phyloP scores from a whole-genome alignment of 805 yeast species.

The Yamadazyma paraphyllophila region DNA sequence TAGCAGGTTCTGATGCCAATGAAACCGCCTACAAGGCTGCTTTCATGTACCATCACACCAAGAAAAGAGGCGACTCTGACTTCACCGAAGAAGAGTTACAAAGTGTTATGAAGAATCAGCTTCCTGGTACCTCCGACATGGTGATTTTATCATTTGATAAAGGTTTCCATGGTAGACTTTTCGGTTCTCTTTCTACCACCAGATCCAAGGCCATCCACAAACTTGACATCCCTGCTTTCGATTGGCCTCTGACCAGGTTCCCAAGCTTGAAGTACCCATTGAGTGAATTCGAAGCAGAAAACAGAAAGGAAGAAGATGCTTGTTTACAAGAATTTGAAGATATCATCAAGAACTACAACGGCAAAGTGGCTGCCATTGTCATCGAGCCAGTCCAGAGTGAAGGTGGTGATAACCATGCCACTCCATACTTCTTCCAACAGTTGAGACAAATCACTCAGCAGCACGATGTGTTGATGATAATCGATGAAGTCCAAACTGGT shows the following conservation, averaged over 20 bases:
- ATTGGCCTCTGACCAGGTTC: conserved; percentile 56
- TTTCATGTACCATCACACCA: conserved; percentile 59
- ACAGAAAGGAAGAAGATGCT: conserved; percentile 46
- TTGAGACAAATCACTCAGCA: conserved; percentile 59
- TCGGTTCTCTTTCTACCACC: conserved; percentile 55
- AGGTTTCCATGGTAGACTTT: conserved; percentile 57
- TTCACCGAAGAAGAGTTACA: conserved; percentile 46
- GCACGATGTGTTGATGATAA: conserved; percentile 56
- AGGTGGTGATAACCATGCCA: conserved; percentile 76
- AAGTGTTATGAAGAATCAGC: conserved; percentile 48
- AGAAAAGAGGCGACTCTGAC: conserved; percentile 46
- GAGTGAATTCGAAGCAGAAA: conserved; percentile 35
- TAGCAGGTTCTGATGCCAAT: conserved; percentile 68
- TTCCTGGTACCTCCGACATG: conserved; percentile 54
- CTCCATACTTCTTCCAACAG: conserved; percentile 59
- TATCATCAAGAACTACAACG: conserved; percentile 37
- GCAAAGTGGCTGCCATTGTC: conserved; percentile 50
- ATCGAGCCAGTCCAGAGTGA: conserved; percentile 68
- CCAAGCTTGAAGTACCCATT: conserved; percentile 43
- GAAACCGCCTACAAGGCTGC: conserved; percentile 73
- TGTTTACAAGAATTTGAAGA: conserved; percentile 46
- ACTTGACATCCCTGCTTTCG: conserved; percentile 57
- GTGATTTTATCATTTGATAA: conserved; percentile 52
- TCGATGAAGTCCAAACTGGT: conserved; percentile 75
- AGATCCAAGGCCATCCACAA: conserved; percentile 58